phyloP scores from a whole-genome alignment of 441 rosid genomes.

The Corymbia citriodora region DNA sequence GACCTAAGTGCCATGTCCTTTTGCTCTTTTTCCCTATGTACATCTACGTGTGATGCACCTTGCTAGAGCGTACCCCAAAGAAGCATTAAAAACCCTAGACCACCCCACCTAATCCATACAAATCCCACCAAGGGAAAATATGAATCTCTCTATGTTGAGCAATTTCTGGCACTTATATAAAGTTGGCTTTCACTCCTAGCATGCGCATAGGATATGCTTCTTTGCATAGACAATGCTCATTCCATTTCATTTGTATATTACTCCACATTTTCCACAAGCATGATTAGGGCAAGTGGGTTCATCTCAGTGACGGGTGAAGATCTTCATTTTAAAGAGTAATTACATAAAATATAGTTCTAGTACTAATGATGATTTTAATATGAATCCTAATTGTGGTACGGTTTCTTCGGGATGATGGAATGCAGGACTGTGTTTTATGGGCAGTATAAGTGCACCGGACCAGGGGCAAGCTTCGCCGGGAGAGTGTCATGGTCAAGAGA shows the following conservation, averaged over 20 bases:
- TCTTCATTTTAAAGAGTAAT: neutral
- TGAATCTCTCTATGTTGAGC: neutral
- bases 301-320: neutral
- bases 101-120: neutral
- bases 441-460: constrained; percentile 88
- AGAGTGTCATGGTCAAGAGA: constrained; percentile 95
- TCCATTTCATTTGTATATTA: neutral
- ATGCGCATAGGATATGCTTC: neutral
- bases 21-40: constrained; percentile 1
- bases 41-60: constrained; percentile 41
- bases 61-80: neutral
- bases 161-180: neutral
- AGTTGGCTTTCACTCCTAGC: neutral
- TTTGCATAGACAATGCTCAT: neutral
- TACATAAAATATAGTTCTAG: neutral
- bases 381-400: neutral
- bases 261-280: neutral
- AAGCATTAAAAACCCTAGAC: neutral
- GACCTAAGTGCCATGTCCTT: neutral
- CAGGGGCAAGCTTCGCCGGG: constrained; percentile 86
- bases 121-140: neutral
- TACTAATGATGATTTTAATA: neutral
- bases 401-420: neutral
- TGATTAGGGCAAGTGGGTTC: neutral
- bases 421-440: constrained; percentile 98